These are phyloP conservation scores for Phytophthora hibernalis DNA, from an alignment of 352 stramenopile species.

Conservation along the genomic window DNA sequence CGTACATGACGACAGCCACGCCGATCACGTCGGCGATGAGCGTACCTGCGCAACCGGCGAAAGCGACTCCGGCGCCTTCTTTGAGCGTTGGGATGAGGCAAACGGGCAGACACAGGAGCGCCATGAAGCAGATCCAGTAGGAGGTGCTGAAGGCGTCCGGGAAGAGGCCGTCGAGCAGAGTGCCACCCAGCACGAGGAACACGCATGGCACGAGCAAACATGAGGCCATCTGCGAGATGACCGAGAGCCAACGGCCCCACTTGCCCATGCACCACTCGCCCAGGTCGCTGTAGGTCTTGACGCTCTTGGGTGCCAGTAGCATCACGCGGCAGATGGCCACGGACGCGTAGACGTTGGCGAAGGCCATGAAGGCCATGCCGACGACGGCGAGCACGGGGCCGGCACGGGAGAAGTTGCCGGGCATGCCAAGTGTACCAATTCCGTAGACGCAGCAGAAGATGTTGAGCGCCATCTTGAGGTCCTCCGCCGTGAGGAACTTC, in stretches of 20 bases:
- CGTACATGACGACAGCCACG: constrained; percentile 31
- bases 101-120: constrained; percentile 40
- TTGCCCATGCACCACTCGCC: too few relatives aligned
- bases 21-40: constrained; percentile 43
- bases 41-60: constrained; percentile 40
- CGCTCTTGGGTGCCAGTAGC: too few relatives aligned
- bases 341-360: too few relatives aligned
- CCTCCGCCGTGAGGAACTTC: constrained; percentile 7
- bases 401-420: not conserved
- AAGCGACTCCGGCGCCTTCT: constrained; percentile 39
- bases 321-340: too few relatives aligned
- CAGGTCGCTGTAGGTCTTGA: too few relatives aligned
- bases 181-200: constrained; percentile 33
- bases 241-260: too few relatives aligned
- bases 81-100: constrained; percentile 42
- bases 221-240: constrained; percentile 39
- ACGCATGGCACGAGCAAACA: constrained; percentile 35
- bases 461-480: constrained; percentile 26
- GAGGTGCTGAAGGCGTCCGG: constrained; percentile 29
- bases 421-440: constrained; percentile 34
- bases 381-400: too few relatives aligned
- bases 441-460: constrained; percentile 37
- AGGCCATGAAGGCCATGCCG: too few relatives aligned
- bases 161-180: constrained; percentile 29
- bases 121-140: constrained; percentile 54